These are phyloP conservation scores for Rhododendron griersonianum DNA, from an alignment of 148 eudicot species.

Conservation along the genomic window DNA sequence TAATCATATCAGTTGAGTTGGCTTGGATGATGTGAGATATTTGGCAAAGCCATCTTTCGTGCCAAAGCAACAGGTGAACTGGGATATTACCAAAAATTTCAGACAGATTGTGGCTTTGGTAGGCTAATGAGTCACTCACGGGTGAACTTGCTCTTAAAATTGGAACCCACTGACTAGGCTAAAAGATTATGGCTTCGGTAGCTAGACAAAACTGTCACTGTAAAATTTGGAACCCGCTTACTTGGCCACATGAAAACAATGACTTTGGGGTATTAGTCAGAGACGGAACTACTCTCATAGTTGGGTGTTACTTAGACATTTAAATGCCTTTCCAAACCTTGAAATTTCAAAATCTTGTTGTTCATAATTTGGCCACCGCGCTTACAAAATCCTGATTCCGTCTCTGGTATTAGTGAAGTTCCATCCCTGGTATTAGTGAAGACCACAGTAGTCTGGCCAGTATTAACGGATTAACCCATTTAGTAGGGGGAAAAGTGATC, in stretches of 20 bases:
- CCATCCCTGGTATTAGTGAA: background rate
- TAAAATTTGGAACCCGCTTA: background rate
- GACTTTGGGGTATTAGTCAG: background rate
- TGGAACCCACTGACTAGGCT: too few species aligned
- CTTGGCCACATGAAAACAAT: background rate
- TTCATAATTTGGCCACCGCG: too few species aligned
- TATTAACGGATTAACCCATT: background rate
- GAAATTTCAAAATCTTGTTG: too few species aligned
- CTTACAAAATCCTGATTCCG: too few species aligned
- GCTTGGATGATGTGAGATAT: background rate
- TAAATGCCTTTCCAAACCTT: too few species aligned
- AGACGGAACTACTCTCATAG: too few species aligned
- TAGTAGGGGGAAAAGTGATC: background rate
- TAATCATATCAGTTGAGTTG: background rate
- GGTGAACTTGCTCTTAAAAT: background rate
- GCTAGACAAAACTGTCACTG: conserved; percentile 4
- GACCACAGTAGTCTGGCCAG: background rate
- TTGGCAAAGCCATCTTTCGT: background rate
- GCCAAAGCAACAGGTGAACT: background rate
- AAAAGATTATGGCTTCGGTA: background rate
- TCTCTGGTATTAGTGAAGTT: background rate
- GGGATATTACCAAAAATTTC: background rate
- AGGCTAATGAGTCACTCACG: background rate
- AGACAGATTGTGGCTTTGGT: background rate
- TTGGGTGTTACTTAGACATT: too few species aligned